Evolutionary conservation across 2,329 filamentous ascomycete species (phyloP), one percentile per base, ranked within the genome.

Genomic region (Penicillium sp.): DNA sequence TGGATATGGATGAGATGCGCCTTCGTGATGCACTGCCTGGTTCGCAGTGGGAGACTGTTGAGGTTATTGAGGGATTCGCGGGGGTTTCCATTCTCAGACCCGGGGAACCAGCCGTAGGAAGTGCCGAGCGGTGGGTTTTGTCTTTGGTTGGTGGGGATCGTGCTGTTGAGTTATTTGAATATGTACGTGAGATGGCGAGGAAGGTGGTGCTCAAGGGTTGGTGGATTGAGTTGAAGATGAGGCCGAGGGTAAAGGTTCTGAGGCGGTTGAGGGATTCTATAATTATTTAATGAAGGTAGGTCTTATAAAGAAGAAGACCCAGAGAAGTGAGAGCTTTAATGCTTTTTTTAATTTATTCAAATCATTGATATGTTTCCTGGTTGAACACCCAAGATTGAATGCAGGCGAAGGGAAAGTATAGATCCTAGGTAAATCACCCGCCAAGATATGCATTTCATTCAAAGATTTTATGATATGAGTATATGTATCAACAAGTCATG

Each of bases 151-250:
- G 78, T 11, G 73, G 77, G 8, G 64, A 73, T 14, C 40, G 47
- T 18, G 69, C 66, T 15, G 63, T 69, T 29, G 44, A 58, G 2
- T 15, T 68, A 31, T 77, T 71, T 57, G 65, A 67, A 22, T 18
- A 18, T 6, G 14, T 65, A 22, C 61, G 70, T 7, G 64, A 66
- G 20, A 42, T 64, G 41, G 58, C 62, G 20, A 64, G 75, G 20
- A 51, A 59, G 22, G 46, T 61, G 59, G 27, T 76, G 20, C 78
- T 78, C 2, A 66, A 69, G 29, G 83, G 82, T 0, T 83, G 79
- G 72, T 86, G 83, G 83, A 75, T 78, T 25, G 78, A 82, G 53
- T 65, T 84, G 43, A 75, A 69, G 58, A 79, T 84, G 77, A 76
- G 78, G 65, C 80, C 82, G 33, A 81, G 77, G 66, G 74, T 85